Conservation (phyloP, 2,329 filamentous ascomycete genomes). For the Colletotrichum gloeosporioides region DNA sequence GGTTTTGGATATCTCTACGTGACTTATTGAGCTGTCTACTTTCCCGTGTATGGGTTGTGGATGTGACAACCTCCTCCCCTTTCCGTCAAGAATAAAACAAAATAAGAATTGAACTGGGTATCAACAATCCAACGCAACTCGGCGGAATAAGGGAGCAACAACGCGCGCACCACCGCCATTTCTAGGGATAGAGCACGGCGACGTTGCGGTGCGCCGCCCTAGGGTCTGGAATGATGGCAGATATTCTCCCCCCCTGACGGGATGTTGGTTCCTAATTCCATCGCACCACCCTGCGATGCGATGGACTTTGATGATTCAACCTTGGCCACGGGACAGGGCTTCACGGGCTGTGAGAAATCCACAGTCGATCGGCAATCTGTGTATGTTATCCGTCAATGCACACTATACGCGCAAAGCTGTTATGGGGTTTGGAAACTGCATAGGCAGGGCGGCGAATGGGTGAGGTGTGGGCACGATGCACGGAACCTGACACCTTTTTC, state of each 20-base stretch:
- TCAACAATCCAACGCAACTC: background rate
- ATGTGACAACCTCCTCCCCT: background rate
- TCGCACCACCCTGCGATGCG: background rate
- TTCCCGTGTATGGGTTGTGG: background rate
- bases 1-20: background rate
- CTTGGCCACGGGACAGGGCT: background rate
- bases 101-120: background rate
- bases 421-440: background rate
- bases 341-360: background rate
- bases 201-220: background rate
- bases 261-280: background rate
- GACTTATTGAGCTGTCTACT: background rate
- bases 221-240: background rate
- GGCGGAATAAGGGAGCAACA: background rate
- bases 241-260: conserved; percentile 1
- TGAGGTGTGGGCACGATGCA: background rate
- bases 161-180: background rate
- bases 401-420: too few species aligned
- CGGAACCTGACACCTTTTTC: background rate
- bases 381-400: background rate
- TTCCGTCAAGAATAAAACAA: too few species aligned
- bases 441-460: background rate
- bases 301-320: background rate
- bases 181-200: background rate
- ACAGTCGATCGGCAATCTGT: background rate